Conservation (phyloP, 2,329 filamentous ascomycete species). For the Ceratocystis destructans region DNA sequence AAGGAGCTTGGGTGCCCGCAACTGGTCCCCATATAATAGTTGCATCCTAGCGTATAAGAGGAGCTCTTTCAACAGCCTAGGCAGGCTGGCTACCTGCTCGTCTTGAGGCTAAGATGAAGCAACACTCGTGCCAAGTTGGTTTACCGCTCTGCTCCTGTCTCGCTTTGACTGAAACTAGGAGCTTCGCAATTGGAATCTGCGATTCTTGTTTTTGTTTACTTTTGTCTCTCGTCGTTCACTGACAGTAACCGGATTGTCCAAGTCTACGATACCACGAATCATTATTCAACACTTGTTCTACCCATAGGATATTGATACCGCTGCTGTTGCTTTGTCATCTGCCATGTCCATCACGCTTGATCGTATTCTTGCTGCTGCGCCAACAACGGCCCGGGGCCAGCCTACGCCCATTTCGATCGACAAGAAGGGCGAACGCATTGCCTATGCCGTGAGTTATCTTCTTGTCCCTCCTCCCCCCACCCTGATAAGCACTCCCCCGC, state of each 20-base stretch:
- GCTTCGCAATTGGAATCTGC: too few relatives aligned
- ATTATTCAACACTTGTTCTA: neutral
- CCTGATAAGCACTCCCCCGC: neutral
- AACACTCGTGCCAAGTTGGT: neutral
- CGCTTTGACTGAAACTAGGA: neutral
- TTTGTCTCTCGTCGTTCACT: neutral
- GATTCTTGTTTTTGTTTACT: too few relatives aligned
- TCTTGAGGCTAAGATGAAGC: neutral
- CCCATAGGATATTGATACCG: neutral
- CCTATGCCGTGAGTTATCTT: conserved; percentile 61
- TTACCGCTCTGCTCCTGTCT: neutral
- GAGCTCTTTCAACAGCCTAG: neutral
- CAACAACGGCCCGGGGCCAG: conserved; percentile 69
- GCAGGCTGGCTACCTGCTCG: neutral
- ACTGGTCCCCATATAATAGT: neutral
- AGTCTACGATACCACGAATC: neutral
- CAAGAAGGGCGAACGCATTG: conserved; percentile 77
- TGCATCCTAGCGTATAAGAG: neutral
- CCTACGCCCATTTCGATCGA: conserved; percentile 82
- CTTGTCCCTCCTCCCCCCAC: neutral
- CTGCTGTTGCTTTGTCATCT: neutral
- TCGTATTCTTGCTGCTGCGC: conserved; percentile 71
- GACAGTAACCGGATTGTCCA: neutral
- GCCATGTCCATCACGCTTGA: conserved; percentile 43
- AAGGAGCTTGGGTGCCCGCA: neutral